Percentiles rank a stretch among this genome's conserved stretches.
Evolutionary conservation across 345 rosid genomes (phyloP).

Genomic region (Lagerstroemia speciosa): DNA sequence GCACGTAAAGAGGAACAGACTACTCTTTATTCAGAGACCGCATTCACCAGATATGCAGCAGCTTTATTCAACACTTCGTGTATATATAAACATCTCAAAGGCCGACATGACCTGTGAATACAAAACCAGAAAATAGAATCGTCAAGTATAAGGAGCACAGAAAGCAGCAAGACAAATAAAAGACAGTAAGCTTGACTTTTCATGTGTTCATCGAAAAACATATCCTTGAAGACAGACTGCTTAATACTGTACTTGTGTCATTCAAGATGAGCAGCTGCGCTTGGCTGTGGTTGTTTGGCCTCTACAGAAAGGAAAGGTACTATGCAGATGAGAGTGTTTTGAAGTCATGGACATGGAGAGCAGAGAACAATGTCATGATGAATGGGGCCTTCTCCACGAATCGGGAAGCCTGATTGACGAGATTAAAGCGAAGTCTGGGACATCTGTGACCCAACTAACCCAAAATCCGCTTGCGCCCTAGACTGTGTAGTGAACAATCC

Average conservation of each 20-base stretch:
- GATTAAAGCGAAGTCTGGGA: slow-evolving; percentile 40
- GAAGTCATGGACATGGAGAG: slow-evolving; percentile 57
- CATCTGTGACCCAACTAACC: slow-evolving; percentile 28
- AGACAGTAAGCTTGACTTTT: neutral
- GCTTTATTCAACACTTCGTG: neutral
- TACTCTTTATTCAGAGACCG: neutral
- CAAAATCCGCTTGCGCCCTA: slow-evolving; percentile 38
- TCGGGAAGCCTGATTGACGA: slow-evolving; percentile 32
- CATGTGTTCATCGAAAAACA: neutral
- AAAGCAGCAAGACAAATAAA: neutral
- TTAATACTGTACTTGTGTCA: too few species aligned
- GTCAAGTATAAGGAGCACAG: neutral
- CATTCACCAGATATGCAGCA: neutral
- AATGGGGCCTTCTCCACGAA: slow-evolving; percentile 56
- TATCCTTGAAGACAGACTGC: neutral
- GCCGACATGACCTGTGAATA: neutral
- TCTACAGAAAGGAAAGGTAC: too few species aligned
- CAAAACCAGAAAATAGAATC: neutral
- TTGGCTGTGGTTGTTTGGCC: too few species aligned
- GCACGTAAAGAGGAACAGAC: slow-evolving; percentile 34
- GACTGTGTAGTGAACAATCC: slow-evolving; percentile 19
- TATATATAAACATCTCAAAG: neutral
- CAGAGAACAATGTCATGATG: slow-evolving; percentile 43
- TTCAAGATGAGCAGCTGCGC: slow-evolving; percentile 42
- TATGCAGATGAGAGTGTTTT: slow-evolving; percentile 26